These are phyloP conservation scores for Cyphellophora europaea DNA, from an alignment of 2,329 filamentous ascomycete species.

Conservation along the genomic window DNA sequence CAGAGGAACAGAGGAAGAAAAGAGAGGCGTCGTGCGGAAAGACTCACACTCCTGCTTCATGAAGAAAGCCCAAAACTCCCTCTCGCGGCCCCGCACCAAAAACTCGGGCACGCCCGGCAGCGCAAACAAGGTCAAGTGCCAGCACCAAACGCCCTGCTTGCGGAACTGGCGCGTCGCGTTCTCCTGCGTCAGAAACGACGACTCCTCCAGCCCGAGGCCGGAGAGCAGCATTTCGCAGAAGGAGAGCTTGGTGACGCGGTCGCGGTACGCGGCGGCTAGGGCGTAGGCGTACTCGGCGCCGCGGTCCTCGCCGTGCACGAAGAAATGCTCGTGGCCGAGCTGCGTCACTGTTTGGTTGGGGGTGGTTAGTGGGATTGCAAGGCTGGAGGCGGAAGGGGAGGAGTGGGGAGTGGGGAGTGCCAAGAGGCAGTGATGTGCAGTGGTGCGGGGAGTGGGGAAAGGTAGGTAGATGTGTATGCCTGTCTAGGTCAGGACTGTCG, in stretches of 20 bases:
- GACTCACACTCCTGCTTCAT: constrained; percentile 32
- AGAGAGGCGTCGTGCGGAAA: too few species aligned
- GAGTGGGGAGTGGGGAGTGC: too few species aligned
- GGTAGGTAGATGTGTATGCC: too few species aligned
- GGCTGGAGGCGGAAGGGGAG: too few species aligned
- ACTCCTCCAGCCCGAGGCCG: constrained; percentile 33
- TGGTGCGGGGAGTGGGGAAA: too few species aligned
- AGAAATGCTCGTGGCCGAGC: constrained; percentile 33
- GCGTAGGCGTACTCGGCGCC: constrained; percentile 48
- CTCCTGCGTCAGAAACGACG: constrained; percentile 4
- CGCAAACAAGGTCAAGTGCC: constrained; percentile 48
- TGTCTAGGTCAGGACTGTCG: too few species aligned
- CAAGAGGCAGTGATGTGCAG: too few species aligned
- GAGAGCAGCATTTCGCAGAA: constrained; percentile 42
- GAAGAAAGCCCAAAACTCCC: constrained; percentile 32
- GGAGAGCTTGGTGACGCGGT: constrained; percentile 33
- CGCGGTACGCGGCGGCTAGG: constrained; percentile 38
- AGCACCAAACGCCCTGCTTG: constrained; percentile 33
- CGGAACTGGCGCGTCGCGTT: constrained; percentile 37
- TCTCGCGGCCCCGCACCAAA: constrained; percentile 30
- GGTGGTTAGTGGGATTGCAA: too few species aligned
- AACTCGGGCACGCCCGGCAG: constrained; percentile 45
- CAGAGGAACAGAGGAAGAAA: too few species aligned
- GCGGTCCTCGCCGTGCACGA: constrained; percentile 47
- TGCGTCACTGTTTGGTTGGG: constrained; percentile 32